phyloP scores from a whole-genome alignment of 805 yeast species.

The Lipomyces mesembrius region DNA sequence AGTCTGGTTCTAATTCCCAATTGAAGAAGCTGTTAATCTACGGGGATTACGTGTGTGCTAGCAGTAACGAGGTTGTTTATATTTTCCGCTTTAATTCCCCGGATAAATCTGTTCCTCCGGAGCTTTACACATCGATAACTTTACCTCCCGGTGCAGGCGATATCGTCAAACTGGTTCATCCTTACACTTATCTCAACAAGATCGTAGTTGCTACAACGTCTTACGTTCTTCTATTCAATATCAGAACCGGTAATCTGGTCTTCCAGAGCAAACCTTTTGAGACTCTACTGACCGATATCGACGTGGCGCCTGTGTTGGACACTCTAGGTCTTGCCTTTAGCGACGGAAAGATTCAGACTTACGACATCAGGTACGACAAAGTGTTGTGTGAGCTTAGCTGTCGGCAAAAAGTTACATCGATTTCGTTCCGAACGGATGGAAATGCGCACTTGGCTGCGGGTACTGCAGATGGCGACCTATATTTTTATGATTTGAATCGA shows the following conservation, averaged over 20 bases:
- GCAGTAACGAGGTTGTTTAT: slow-evolving; percentile 54
- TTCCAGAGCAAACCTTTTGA: slow-evolving; percentile 57
- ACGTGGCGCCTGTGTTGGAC: slow-evolving; percentile 86
- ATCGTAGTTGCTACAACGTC: slow-evolving; percentile 59
- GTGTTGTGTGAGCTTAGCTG: slow-evolving; percentile 54
- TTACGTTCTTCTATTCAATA: slow-evolving; percentile 57
- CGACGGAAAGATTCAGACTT: slow-evolving; percentile 67
- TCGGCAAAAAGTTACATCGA: slow-evolving; percentile 53
- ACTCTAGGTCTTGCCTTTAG: slow-evolving; percentile 76
- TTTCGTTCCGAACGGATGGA: slow-evolving; percentile 92
- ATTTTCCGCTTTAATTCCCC: slow-evolving; percentile 53
- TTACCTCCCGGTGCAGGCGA: slow-evolving; percentile 69
- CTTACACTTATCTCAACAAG: slow-evolving; percentile 91
- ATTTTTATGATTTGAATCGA: slow-evolving; percentile 79
- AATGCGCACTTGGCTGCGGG: slow-evolving; percentile 81
- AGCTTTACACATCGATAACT: slow-evolving; percentile 66
- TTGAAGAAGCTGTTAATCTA: slow-evolving; percentile 58
- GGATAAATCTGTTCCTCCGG: slow-evolving; percentile 53
- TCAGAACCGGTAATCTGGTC: slow-evolving; percentile 75
- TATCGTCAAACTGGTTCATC: slow-evolving; percentile 72
- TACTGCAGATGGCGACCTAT: slow-evolving; percentile 76
- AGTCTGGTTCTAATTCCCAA: slow-evolving; percentile 47
- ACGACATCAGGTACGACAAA: slow-evolving; percentile 69
- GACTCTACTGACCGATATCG: slow-evolving; percentile 66
- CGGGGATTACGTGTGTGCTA: slow-evolving; percentile 76